A percentile compares a stretch with the other conserved stretches of the same genome.
These are phyloP conservation scores for Pseudevernia furfuracea DNA, from an alignment of 495 filamentous ascomycete species.

Conservation along the genomic window DNA sequence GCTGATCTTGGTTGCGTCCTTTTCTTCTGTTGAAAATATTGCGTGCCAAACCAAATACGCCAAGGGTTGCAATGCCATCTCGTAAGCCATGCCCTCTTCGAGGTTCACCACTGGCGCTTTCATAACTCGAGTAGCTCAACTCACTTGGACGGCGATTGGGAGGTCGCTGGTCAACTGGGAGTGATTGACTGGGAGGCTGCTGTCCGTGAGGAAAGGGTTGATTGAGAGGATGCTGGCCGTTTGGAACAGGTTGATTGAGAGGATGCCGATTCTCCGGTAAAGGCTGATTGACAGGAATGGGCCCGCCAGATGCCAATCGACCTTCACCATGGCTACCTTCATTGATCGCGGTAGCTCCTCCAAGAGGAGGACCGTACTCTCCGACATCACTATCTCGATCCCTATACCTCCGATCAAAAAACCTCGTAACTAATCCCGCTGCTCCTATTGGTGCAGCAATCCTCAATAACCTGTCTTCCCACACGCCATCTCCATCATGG, in stretches of 20 bases:
- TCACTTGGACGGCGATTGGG: slow-evolving; percentile 18
- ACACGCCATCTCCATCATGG: slow-evolving; percentile 56
- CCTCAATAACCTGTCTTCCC: slow-evolving; percentile 58
- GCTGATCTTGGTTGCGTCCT: slow-evolving; percentile 54
- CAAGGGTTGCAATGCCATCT: slow-evolving; percentile 61
- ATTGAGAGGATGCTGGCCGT: slow-evolving; percentile 11
- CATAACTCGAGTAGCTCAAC: slow-evolving; percentile 33
- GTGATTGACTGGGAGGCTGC: slow-evolving; percentile 37
- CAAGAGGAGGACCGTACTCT: slow-evolving; percentile 38
- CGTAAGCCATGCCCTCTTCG: slow-evolving; percentile 44
- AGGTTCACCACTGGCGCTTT: slow-evolving; percentile 37
- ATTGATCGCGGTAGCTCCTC: slow-evolving; percentile 20
- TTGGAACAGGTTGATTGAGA: slow-evolving; percentile 7
- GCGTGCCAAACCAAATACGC: slow-evolving; percentile 54
- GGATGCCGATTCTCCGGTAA: slow-evolving; percentile 2
- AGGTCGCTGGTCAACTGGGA: slow-evolving; percentile 11
- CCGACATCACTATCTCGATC: slow-evolving; percentile 51
- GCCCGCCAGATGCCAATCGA: slow-evolving; percentile 30
- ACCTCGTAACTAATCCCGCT: slow-evolving; percentile 54
- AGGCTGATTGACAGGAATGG: slow-evolving; percentile 35
- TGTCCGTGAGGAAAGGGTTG: slow-evolving; percentile 33
- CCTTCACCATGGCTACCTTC: slow-evolving; percentile 13
- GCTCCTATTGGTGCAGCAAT: slow-evolving; percentile 61
- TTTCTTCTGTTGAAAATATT: slow-evolving; percentile 57
- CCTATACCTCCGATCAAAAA: slow-evolving; percentile 50